Percentiles rank a stretch among this genome's conserved stretches.
phyloP scores from a whole-genome alignment of 768 basidiomycete genomes.

The Hygrocybe coccinea region DNA sequence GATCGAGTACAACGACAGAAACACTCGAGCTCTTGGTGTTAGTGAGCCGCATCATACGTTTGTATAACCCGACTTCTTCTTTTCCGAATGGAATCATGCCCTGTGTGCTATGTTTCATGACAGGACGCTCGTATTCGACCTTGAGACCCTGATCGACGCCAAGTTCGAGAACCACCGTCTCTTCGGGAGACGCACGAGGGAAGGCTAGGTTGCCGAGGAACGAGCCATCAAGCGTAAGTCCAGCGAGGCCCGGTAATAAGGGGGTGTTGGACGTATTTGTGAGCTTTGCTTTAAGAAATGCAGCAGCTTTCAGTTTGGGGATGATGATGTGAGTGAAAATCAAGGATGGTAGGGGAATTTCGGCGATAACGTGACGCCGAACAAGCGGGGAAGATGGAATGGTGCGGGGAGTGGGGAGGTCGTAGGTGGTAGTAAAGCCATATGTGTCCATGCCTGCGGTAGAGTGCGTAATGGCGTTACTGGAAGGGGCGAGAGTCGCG shows the following conservation, averaged over 20 bases:
- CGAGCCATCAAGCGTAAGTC: conserved; percentile 2
- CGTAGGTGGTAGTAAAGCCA: conserved; percentile 5
- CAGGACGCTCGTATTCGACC: conserved; percentile 6
- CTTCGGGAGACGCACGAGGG: neutral
- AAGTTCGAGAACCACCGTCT: conserved; percentile 4
- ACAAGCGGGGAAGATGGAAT: conserved; percentile 1
- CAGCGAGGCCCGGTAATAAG: neutral
- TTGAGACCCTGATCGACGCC: conserved; percentile 6
- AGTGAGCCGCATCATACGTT: conserved; percentile 4
- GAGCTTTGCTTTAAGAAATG: conserved; percentile 4
- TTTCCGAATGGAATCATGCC: conserved; percentile 3
- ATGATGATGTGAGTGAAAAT: conserved; percentile 4
- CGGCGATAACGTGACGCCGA: conserved; percentile 5
- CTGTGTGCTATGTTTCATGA: neutral
- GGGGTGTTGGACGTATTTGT: conserved; percentile 1
- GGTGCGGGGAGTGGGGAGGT: conserved; percentile 4
- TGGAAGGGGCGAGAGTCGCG: neutral
- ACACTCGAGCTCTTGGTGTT: conserved; percentile 1
- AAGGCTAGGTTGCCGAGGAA: conserved; percentile 2
- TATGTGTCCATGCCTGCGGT: conserved; percentile 2
- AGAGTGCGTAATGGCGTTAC: neutral
- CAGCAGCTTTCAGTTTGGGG: conserved; percentile 4
- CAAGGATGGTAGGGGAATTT: conserved; percentile 2
- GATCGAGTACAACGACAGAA: conserved; percentile 6
- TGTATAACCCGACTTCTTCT: neutral